Conservation (phyloP, 768 basidiomycete species). For the Lactarius sp. region DNA sequence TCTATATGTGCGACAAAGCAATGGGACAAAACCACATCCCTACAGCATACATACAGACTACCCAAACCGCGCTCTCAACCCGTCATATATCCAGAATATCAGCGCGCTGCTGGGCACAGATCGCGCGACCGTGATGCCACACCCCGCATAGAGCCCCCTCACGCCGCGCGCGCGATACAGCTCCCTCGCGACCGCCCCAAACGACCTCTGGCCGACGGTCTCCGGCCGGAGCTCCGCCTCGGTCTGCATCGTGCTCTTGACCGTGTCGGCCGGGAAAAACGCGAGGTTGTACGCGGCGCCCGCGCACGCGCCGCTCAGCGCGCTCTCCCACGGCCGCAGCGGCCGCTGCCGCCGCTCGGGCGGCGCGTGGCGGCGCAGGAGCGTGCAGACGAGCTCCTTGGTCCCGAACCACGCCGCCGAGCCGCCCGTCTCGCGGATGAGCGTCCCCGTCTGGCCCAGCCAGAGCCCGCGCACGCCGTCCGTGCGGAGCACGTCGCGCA, state of each 20-base stretch:
- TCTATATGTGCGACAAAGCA: slow-evolving; percentile 7
- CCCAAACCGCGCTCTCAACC: slow-evolving; percentile 53
- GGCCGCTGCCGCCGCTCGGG: slow-evolving; percentile 24
- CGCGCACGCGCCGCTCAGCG: slow-evolving; percentile 79
- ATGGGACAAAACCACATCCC: background rate
- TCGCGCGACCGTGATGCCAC: slow-evolving; percentile 83
- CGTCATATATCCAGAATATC: slow-evolving; percentile 91
- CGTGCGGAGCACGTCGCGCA: slow-evolving; percentile 55
- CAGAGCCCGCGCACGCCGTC: slow-evolving; percentile 85
- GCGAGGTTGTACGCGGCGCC: slow-evolving; percentile 82
- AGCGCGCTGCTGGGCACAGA: slow-evolving; percentile 87
- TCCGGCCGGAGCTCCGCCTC: slow-evolving; percentile 76
- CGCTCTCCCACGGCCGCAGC: slow-evolving; percentile 67
- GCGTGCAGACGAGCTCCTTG: slow-evolving; percentile 70
- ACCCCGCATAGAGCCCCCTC: slow-evolving; percentile 85
- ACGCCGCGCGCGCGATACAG: slow-evolving; percentile 76
- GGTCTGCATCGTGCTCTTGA: slow-evolving; percentile 94
- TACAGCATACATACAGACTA: slow-evolving; percentile 16
- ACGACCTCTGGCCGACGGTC: slow-evolving; percentile 40
- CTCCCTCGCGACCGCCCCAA: slow-evolving; percentile 51
- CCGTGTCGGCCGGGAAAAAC: slow-evolving; percentile 92
- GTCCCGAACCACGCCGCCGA: slow-evolving; percentile 86
- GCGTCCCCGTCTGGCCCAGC: slow-evolving; percentile 91
- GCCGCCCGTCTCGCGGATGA: slow-evolving; percentile 91
- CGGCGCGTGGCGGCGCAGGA: slow-evolving; percentile 41